These are phyloP conservation scores for Pseudocercospora macadamiae DNA, from an alignment of 2,329 filamentous ascomycete species.

Conservation along the genomic window DNA sequence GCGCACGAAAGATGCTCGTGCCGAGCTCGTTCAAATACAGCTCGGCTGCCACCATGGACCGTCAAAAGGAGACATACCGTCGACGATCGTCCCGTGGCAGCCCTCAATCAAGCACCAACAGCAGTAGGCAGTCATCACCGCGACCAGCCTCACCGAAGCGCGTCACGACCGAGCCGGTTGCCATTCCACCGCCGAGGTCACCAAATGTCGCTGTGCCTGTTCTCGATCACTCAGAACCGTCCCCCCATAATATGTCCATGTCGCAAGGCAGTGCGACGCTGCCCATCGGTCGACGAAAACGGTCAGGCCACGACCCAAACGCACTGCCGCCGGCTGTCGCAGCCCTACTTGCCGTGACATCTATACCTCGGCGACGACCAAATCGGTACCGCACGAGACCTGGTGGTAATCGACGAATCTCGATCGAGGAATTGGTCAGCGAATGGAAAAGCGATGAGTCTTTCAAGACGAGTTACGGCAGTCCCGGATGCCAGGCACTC, in stretches of 20 bases:
- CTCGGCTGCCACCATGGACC: constrained; percentile 35
- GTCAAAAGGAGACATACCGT: constrained; percentile 21
- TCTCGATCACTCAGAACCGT: constrained; percentile 29
- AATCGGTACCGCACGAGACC: constrained; percentile 44
- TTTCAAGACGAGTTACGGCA: constrained; percentile 34
- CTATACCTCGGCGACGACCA: constrained; percentile 56
- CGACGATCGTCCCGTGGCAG: constrained; percentile 15
- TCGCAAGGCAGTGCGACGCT: constrained; percentile 23
- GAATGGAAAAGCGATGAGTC: constrained; percentile 55
- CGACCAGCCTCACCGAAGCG: constrained; percentile 29
- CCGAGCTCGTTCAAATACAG: constrained; percentile 50
- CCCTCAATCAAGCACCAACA: constrained; percentile 9
- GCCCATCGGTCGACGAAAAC: constrained; percentile 29
- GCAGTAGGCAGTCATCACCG: constrained; percentile 20
- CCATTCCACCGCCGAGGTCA: constrained; percentile 44
- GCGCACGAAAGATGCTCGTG: constrained; percentile 45
- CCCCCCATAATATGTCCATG: constrained; percentile 33
- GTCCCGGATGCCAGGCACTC: constrained; percentile 42
- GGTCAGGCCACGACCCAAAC: constrained; percentile 43
- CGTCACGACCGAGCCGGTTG: constrained; percentile 45
- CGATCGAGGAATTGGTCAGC: constrained; percentile 61
- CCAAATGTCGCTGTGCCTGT: constrained; percentile 36
- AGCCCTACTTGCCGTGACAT: constrained; percentile 61
- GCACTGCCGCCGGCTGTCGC: constrained; percentile 59
- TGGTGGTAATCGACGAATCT: constrained; percentile 48